phyloP scores from a whole-genome alignment of 1,284 basidiomycete genomes.

The Irpex sp. region DNA sequence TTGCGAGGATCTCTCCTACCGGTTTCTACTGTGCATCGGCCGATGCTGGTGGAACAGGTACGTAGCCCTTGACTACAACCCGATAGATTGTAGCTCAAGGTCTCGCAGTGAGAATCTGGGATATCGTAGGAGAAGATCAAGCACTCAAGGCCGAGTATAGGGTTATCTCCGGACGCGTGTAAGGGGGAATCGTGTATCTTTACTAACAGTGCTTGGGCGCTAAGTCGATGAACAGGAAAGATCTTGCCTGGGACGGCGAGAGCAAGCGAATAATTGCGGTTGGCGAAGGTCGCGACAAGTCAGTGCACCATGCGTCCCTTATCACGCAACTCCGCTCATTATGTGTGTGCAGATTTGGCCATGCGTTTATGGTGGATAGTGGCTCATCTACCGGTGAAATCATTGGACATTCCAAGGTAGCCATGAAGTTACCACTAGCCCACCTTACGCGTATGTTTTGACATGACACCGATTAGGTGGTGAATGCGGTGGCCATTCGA shows the following conservation, averaged over 20 bases:
- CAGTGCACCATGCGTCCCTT: conserved; percentile 22
- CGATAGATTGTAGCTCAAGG: not conserved
- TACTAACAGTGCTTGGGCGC: not conserved
- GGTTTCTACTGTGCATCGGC: conserved; percentile 95
- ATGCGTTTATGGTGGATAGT: conserved; percentile 85
- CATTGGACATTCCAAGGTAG: conserved; percentile 86
- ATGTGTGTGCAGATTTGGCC: conserved; percentile 61
- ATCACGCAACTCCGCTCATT: not conserved
- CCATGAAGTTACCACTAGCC: not conserved
- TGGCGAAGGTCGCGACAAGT: conserved; percentile 94
- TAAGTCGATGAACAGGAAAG: conserved; percentile 54
- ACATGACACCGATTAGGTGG: conserved; percentile 40
- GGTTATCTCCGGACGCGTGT: conserved; percentile 82
- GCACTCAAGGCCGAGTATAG: conserved; percentile 83
- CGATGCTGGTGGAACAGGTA: conserved; percentile 77
- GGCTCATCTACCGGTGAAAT: conserved; percentile 94
- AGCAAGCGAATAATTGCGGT: conserved; percentile 94
- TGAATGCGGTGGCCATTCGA: conserved; percentile 92
- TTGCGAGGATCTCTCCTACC: conserved; percentile 90
- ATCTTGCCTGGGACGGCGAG: conserved; percentile 96
- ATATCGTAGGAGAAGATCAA: conserved; percentile 86
- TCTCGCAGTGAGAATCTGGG: conserved; percentile 83
- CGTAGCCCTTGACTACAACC: conserved; percentile 15
- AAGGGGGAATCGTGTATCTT: conserved; percentile 31
- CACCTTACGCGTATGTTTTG: not conserved